Base-by-base conservation (phyloP, 352 stramenopile genomes). In the Globisporangium cystogenes region DNA sequence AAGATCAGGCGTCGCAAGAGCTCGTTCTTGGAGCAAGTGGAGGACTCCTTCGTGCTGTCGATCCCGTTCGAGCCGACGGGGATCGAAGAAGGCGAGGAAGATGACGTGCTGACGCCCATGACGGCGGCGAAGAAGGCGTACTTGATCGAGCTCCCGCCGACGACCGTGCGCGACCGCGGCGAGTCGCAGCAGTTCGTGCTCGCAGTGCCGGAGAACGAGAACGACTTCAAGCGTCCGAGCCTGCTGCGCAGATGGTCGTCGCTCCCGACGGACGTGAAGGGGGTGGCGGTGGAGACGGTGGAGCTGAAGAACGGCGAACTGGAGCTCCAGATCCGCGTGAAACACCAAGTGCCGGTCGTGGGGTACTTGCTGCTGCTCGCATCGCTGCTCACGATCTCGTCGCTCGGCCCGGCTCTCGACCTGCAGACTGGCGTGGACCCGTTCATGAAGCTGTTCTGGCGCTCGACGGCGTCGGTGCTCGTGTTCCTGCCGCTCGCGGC, bases 361-460 rank as follows among this genome's bases (percentile, higher is more conserved):
- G 82, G 80, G 23, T 91, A 88, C 51, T 14, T 86, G 29, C 40
- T 93, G 29, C 59, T 91, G 23, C 40, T 89, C 16, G 77, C 63
- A 43, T 82, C 74, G 50, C 52, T 93, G n/a, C 74, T 89, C 29
- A 87, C 80, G 16, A 76, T 93, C 41, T 76, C 80, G 21, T 91
- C 82, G 1, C 73, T 93, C 15, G 82, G 82, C 33, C 80, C 90
- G 41, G 82, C 80, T 23, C 56, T 93, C 18, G 82, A 89, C 65
- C 72, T 88, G 51, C 60, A 86, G 16, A 67, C 77, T 23, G 49
- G 73, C 53, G 70, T 82, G 46, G 55, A 63, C 2, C 81, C 87
- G 14, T 48, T 88, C 36, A 72, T 96, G 64, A 95, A 95, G 56
- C 76, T 96, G 29, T 87, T 90, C 23, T 97, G 88, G 88, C 72